Conservation (phyloP, 2,329 filamentous ascomycete genomes). For the Pseudopithomyces maydicus region DNA sequence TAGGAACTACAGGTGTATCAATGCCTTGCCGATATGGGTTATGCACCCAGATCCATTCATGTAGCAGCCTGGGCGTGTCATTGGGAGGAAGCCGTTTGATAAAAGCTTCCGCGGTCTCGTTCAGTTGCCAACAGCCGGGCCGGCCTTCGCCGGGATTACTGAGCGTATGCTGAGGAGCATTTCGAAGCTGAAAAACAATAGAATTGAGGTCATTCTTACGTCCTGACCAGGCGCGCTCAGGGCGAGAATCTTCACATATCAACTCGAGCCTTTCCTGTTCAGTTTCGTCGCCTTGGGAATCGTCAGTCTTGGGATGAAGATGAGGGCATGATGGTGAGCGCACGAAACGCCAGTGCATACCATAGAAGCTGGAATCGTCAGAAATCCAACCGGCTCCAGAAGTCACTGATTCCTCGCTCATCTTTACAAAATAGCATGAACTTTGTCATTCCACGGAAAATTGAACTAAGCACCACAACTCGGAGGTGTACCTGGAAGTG, state of each 20-base stretch:
- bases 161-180: slow-evolving; percentile 17
- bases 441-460: slow-evolving; percentile 7
- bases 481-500: slow-evolving; percentile 7
- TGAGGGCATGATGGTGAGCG: too few relatives aligned
- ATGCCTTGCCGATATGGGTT: slow-evolving; percentile 62
- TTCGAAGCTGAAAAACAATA: slow-evolving; percentile 21
- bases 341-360: slow-evolving; percentile 30
- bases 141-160: slow-evolving; percentile 64
- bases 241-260: slow-evolving; percentile 20
- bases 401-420: slow-evolving; percentile 35
- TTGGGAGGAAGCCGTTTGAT: slow-evolving; percentile 70
- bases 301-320: background rate
- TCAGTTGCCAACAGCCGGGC: slow-evolving; percentile 63
- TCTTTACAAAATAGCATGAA: slow-evolving; percentile 10
- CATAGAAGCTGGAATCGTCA: slow-evolving; percentile 54
- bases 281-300: slow-evolving; percentile 30
- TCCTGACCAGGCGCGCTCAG: slow-evolving; percentile 22
- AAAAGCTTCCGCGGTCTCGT: slow-evolving; percentile 69
- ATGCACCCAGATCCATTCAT: slow-evolving; percentile 74
- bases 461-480: background rate
- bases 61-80: slow-evolving; percentile 51
- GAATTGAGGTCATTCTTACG: slow-evolving; percentile 31
- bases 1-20: slow-evolving; percentile 20
- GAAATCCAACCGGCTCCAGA: slow-evolving; percentile 41
- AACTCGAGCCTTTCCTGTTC: slow-evolving; percentile 28